These are phyloP conservation scores for Emydomyces testavorans DNA, from an alignment of 2,329 filamentous ascomycete genomes.

Conservation along the genomic window DNA sequence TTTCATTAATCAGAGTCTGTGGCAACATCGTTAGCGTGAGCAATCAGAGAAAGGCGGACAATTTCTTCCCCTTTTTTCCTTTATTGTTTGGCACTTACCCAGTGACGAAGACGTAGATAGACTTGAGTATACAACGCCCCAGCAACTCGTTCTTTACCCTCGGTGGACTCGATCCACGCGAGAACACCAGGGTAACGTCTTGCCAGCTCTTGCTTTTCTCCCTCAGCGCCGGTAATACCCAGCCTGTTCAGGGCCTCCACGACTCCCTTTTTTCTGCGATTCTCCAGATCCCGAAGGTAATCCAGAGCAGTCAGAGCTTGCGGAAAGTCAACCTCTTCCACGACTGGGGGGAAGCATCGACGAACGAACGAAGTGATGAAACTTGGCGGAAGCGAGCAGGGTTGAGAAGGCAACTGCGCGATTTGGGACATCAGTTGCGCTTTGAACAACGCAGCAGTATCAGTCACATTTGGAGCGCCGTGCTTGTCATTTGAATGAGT, in stretches of 20 bases:
- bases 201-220: slow-evolving; percentile 40
- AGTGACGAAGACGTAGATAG: slow-evolving; percentile 51
- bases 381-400: slow-evolving; percentile 49
- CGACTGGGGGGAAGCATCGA: slow-evolving; percentile 45
- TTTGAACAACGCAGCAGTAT: slow-evolving; percentile 34
- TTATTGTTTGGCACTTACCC: slow-evolving; percentile 42
- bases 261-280: slow-evolving; percentile 48
- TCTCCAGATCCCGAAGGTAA: slow-evolving; percentile 54
- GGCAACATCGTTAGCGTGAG: slow-evolving; percentile 4
- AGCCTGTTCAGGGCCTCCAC: slow-evolving; percentile 44
- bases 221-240: slow-evolving; percentile 40
- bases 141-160: slow-evolving; percentile 41
- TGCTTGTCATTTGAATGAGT: slow-evolving; percentile 22
- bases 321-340: slow-evolving; percentile 52
- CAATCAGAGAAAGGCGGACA: neutral
- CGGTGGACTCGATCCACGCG: slow-evolving; percentile 44
- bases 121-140: slow-evolving; percentile 50
- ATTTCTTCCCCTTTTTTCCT: neutral
- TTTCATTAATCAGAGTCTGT: slow-evolving; percentile 53
- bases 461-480: slow-evolving; percentile 19
- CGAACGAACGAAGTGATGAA: slow-evolving; percentile 53
- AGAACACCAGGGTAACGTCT: slow-evolving; percentile 44
- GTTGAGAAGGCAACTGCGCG: slow-evolving; percentile 47
- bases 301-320: slow-evolving; percentile 55
- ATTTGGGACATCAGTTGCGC: slow-evolving; percentile 41